Evolutionary conservation across 2,329 filamentous ascomycete genomes (phyloP), one percentile per base, ranked within the genome.

Genomic region (Cercospora janseana): DNA sequence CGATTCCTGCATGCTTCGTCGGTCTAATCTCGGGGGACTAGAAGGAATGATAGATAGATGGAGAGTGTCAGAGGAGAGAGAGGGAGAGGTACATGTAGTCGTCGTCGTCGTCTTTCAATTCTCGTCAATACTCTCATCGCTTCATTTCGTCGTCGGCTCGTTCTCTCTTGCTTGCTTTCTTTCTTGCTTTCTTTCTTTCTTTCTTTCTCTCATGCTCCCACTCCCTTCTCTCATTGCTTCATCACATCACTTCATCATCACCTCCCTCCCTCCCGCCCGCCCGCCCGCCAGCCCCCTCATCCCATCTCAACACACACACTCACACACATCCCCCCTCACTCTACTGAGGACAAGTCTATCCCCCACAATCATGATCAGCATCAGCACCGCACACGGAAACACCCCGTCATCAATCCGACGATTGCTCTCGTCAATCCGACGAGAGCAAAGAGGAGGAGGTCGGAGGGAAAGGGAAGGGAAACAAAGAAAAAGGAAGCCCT

Each of bases 261-360:
- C 27, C 6, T 37, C 4, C 9, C 18, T 9, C 16, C 6, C 20
- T 28, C 31, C 3, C 5, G 23, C 23, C 16, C 31, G 9, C 44
- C 38, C 23, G 20, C 31, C 47, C 46, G 16, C 47, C 9, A 38
- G 28, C 27, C 32, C 48, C 49, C 13, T 51, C 43, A 29, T 37
- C 20, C 42, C 44, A 24, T 44, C 45, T 13, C 10, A 27, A 20
- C 41, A 40, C 29, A 12, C 7, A 34, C 31, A 31, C 8, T 9
- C 10, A 6, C 4, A 8, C 13, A 8, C 18, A 9, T 18, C 8
- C 15, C 29, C 24, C 4, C 9, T 4, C 32, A n/a, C 12, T 47
- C 52, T 57, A 65, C 12, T 59, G 56, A 4, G 63, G 63, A 56
- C 63, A 65, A 18, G 51, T 62, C 63, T 65, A 37, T n/a, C 13